phyloP scores from a whole-genome alignment of 345 rosid genomes.

The Dipteronia dyeriana region DNA sequence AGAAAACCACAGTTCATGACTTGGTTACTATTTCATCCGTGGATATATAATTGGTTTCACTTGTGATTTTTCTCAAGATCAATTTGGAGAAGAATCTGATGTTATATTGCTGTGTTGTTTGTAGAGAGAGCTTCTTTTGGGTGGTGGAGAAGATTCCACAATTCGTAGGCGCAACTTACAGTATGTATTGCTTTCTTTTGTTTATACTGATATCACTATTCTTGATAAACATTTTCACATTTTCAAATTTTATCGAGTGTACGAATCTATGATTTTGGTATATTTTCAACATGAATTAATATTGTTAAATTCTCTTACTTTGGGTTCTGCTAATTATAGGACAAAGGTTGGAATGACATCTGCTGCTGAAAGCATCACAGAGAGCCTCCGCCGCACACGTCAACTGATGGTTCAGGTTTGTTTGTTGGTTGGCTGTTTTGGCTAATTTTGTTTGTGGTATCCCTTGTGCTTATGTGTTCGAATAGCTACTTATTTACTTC shows the following conservation, averaged over 20 bases:
- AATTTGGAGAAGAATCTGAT: neutral
- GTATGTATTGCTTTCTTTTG: slow-evolving; percentile 38
- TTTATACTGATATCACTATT: neutral
- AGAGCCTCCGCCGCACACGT: slow-evolving; percentile 91
- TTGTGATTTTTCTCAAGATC: neutral
- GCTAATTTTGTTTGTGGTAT: no score
- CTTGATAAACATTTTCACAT: neutral
- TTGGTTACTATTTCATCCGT: neutral
- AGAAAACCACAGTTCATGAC: neutral
- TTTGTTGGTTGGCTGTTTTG: neutral
- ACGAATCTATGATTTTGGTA: neutral
- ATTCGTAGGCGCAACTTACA: slow-evolving; percentile 83
- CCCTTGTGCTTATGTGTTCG: neutral
- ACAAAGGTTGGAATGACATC: slow-evolving; percentile 95
- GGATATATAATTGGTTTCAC: neutral
- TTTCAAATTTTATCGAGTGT: slow-evolving; percentile 11
- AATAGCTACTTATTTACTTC: slow-evolving; percentile 7
- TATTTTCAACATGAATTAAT: neutral
- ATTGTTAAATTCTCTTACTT: neutral
- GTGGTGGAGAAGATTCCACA: slow-evolving; percentile 94
- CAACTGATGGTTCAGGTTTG: slow-evolving; percentile 96
- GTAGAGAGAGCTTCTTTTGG: slow-evolving; percentile 91
- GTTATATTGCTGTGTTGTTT: slow-evolving; percentile 18
- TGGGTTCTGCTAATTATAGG: slow-evolving; percentile 39
- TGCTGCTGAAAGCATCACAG: slow-evolving; percentile 96